Conservation (phyloP, 805 yeast genomes). For the Wickerhamiella qilinensis region DNA sequence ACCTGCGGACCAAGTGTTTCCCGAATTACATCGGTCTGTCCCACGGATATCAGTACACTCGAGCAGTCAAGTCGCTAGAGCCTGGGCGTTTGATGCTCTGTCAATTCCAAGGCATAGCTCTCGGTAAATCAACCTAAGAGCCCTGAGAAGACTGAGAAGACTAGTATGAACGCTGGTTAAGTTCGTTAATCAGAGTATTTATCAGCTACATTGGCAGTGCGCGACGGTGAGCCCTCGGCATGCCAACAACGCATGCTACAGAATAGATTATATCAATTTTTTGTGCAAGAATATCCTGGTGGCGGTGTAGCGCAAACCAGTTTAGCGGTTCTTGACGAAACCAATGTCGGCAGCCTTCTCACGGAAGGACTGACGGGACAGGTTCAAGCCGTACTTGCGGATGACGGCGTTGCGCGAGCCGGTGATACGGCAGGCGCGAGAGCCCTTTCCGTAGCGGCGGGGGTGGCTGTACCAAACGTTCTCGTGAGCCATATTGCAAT, state of each 20-base stretch:
- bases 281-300: too few species aligned
- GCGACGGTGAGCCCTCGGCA: neutral
- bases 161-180: too few species aligned
- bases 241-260: neutral
- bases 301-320: too few species aligned
- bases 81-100: too few species aligned
- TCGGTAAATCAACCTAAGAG: too few species aligned
- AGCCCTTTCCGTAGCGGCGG: constrained; percentile 99
- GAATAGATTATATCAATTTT: neutral
- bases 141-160: too few species aligned
- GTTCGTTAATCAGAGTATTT: too few species aligned
- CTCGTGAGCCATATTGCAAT: constrained; percentile 94
- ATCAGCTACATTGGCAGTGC: neutral
- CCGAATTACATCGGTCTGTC: too few species aligned
- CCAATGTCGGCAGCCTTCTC: constrained; percentile 99
- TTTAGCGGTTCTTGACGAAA: constrained; percentile 95
- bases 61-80: too few species aligned
- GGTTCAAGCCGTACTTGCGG: constrained; percentile 99
- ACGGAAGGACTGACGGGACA: constrained; percentile 99
- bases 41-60: too few species aligned
- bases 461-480: constrained; percentile 99
- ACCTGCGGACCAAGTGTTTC: too few species aligned
- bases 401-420: constrained; percentile 97
- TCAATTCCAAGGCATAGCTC: too few species aligned
- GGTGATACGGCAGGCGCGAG: constrained; percentile 99